Evolutionary conservation across 2,329 filamentous ascomycete species (phyloP).

Genomic region (Neurospora sp.): DNA sequence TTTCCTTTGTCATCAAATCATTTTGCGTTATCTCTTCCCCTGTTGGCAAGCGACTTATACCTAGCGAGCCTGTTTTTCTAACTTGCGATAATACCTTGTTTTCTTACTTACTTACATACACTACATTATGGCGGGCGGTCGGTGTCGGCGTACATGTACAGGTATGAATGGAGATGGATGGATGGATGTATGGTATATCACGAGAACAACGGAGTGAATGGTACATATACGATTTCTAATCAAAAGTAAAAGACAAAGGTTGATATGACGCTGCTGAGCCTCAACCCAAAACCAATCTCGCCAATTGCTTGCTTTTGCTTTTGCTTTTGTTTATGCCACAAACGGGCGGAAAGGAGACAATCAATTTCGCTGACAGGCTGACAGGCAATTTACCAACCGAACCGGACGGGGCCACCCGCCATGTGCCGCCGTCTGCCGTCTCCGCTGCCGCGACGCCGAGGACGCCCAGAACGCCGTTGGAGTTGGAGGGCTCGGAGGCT

Average conservation of each 20-base stretch:
- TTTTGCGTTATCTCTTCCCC: neutral
- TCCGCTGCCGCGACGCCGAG: neutral
- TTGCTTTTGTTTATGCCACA: neutral
- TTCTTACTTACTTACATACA: neutral
- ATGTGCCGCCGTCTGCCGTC: neutral
- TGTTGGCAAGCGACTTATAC: neutral
- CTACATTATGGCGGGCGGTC: neutral
- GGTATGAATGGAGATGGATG: neutral
- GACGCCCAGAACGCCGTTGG: neutral
- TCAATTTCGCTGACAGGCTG: neutral
- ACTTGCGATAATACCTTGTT: neutral
- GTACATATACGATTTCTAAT: neutral
- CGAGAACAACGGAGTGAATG: neutral
- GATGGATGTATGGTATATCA: neutral
- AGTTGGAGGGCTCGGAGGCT: neutral
- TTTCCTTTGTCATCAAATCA: neutral
- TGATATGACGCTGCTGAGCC: neutral
- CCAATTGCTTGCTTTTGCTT: neutral
- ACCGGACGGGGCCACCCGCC: neutral
- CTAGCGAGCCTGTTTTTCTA: neutral
- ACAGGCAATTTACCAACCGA: neutral
- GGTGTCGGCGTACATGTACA: neutral
- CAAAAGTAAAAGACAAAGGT: neutral
- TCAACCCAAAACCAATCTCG: neutral
- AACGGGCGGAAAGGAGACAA: neutral